Percentiles rank a stretch among this genome's conserved stretches.
phyloP scores from a whole-genome alignment of 192 early-diverging fungal genomes.

The Entomortierella chlamydospora region DNA sequence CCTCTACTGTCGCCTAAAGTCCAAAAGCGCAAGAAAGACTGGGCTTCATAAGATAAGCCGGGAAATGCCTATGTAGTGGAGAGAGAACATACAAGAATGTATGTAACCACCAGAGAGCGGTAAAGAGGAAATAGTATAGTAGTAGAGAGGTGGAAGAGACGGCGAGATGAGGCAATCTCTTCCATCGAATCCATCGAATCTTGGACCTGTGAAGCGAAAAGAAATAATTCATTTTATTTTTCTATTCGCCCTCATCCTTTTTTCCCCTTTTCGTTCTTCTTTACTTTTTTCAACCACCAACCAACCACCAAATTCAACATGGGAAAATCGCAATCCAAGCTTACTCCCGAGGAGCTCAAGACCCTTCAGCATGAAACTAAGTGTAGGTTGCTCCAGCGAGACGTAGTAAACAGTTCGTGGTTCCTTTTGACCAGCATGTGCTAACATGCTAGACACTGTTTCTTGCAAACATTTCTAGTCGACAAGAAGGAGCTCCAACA shows the following conservation, averaged over 20 bases:
- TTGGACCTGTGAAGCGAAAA: background rate
- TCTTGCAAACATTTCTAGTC: slow-evolving; percentile 55
- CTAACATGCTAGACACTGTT: background rate
- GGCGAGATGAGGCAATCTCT: background rate
- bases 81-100: no score
- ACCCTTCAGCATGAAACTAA: slow-evolving; percentile 85
- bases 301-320: slow-evolving; percentile 60
- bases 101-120: no score
- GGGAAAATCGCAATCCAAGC: slow-evolving; percentile 90
- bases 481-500: slow-evolving; percentile 95
- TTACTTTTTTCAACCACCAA: background rate
- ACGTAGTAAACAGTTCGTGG: background rate
- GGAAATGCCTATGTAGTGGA: no score
- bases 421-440: background rate
- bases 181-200: slow-evolving; percentile 37
- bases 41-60: no score
- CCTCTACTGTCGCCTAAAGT: no score
- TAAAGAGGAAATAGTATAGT: background rate
- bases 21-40: no score
- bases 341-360: slow-evolving; percentile 79
- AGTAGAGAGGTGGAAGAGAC: background rate
- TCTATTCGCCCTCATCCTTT: no score
- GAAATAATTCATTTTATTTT: background rate
- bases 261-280: background rate
- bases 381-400: slow-evolving; percentile 65